These are phyloP conservation scores for Penicillium sp. DNA, from an alignment of 2,329 filamentous ascomycete genomes.

Conservation along the genomic window DNA sequence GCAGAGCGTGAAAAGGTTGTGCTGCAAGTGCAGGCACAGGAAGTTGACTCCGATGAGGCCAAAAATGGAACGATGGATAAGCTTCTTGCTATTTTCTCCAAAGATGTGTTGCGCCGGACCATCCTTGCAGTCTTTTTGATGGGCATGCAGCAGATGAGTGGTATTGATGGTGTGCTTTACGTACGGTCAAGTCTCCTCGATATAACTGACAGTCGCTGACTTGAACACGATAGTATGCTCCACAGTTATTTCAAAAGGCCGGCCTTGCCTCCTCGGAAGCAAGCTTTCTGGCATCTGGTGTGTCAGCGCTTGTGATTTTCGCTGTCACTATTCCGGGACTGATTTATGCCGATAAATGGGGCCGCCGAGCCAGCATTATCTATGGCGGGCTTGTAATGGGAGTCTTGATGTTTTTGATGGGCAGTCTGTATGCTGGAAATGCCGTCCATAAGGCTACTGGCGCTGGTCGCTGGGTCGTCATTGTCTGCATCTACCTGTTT, in stretches of 20 bases:
- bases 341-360: conserved; percentile 58
- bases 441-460: conserved; percentile 29
- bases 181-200: conserved; percentile 29
- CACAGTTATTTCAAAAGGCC: conserved; percentile 59
- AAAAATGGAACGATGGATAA: conserved; percentile 17
- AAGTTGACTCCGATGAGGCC: not conserved
- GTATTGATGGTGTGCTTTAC: conserved; percentile 63
- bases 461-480: conserved; percentile 30
- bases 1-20: conserved; percentile 49
- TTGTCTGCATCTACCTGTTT: conserved; percentile 25
- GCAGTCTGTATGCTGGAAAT: conserved; percentile 32
- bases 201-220: not conserved
- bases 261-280: conserved; percentile 55
- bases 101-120: conserved; percentile 49
- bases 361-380: conserved; percentile 55
- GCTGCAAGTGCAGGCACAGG: conserved; percentile 25
- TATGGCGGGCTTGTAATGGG: conserved; percentile 53
- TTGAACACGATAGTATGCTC: conserved; percentile 52
- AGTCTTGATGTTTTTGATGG: conserved; percentile 37
- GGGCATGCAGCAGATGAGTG: conserved; percentile 59
- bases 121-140: conserved; percentile 57
- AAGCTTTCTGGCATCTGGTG: conserved; percentile 60
- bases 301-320: conserved; percentile 60
- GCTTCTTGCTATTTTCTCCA: conserved; percentile 34
- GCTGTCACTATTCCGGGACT: conserved; percentile 57